Percentiles rank a stretch among this genome's conserved stretches.
These are phyloP conservation scores for Flaveria sonorensis DNA, from an alignment of 129 eudicot species.

Conservation along the genomic window DNA sequence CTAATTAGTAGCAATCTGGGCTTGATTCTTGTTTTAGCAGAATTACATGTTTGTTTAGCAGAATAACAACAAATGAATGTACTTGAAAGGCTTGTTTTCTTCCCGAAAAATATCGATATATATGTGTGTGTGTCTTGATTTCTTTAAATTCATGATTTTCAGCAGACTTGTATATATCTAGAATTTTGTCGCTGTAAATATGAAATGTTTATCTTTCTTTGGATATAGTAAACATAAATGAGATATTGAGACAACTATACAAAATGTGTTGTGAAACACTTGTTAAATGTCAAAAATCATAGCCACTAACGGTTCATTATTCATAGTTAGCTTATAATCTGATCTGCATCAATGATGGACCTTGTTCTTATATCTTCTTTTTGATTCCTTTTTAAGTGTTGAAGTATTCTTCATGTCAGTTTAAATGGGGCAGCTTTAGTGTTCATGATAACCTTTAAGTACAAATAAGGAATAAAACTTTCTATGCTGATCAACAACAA, in stretches of 20 bases:
- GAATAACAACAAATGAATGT: background rate
- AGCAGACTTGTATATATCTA: too few relatives aligned
- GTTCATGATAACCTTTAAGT: background rate
- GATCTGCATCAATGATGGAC: background rate
- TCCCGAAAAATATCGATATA: too few relatives aligned
- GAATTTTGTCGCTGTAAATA: background rate
- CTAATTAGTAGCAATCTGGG: background rate
- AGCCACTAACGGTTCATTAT: background rate
- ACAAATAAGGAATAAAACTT: background rate
- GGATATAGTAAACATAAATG: background rate
- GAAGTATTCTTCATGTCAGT: background rate
- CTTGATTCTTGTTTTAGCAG: background rate
- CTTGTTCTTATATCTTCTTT: background rate
- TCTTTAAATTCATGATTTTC: too few relatives aligned
- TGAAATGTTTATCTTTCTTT: background rate
- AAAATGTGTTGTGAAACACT: background rate
- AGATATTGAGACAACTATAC: background rate
- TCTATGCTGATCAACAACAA: background rate
- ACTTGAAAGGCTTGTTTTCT: background rate
- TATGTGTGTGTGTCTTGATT: too few relatives aligned
- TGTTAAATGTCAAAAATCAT: background rate
- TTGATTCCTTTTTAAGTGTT: background rate
- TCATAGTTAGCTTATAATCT: background rate
- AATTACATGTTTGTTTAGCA: background rate
- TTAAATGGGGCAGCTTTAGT: too few relatives aligned